phyloP scores from a whole-genome alignment of 2,329 filamentous ascomycete genomes.

The Botrytis pseudocinerea region DNA sequence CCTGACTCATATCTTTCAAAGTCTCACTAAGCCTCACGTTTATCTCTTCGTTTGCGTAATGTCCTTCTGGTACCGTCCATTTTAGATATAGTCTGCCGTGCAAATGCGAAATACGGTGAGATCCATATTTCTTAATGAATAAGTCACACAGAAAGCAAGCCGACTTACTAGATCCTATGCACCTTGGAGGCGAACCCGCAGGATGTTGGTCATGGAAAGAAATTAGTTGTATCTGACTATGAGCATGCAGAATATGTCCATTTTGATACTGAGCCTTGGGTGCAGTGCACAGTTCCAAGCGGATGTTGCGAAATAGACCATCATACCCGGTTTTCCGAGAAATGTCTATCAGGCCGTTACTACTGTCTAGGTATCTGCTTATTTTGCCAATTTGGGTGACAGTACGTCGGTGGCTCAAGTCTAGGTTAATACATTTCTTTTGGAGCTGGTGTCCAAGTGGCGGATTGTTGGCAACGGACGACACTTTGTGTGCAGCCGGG shows the following conservation, averaged over 20 bases:
- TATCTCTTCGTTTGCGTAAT: conserved; percentile 14
- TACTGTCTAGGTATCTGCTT: too few species aligned
- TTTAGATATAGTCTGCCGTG: conserved; percentile 23
- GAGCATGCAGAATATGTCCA: conserved; percentile 39
- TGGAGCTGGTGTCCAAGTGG: background rate
- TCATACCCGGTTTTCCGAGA: background rate
- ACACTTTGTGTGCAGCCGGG: background rate
- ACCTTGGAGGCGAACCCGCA: conserved; percentile 9
- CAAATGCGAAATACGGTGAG: conserved; percentile 25
- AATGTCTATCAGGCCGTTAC: background rate
- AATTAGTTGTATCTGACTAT: conserved; percentile 52
- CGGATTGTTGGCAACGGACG: background rate
- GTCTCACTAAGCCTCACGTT: background rate
- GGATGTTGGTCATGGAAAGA: conserved; percentile 23
- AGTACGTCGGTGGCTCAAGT: too few species aligned
- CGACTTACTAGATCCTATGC: conserved; percentile 30
- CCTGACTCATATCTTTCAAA: background rate
- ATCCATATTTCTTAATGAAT: conserved; percentile 28
- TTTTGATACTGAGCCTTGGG: background rate
- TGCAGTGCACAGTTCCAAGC: background rate
- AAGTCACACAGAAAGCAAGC: conserved; percentile 29
- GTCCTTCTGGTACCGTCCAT: conserved; percentile 25
- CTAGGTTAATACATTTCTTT: background rate
- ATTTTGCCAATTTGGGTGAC: too few species aligned
- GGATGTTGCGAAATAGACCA: background rate